Percentiles rank a stretch among this genome's conserved stretches.
These are phyloP conservation scores for Corynespora cassiicola DNA, from an alignment of 2,329 filamentous ascomycete genomes.

Conservation along the genomic window DNA sequence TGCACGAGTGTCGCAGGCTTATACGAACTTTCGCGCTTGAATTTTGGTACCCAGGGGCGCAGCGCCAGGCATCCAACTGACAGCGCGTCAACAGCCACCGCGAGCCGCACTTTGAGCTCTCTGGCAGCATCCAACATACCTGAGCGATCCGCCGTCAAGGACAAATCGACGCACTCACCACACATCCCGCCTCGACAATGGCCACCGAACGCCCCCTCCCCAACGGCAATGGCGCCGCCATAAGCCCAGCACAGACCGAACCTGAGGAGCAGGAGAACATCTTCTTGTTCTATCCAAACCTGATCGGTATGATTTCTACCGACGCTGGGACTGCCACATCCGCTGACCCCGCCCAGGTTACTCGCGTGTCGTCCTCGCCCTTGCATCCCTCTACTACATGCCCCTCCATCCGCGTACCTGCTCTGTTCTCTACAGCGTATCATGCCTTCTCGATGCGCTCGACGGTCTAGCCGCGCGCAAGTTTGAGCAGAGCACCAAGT, in stretches of 20 bases:
- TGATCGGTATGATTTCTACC: constrained; percentile 52
- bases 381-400: constrained; percentile 98
- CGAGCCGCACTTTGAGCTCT: too few relatives aligned
- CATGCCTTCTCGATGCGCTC: constrained; percentile 92
- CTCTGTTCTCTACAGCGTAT: constrained; percentile 88
- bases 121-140: neutral
- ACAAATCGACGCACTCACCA: neutral
- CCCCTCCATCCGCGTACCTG: constrained; percentile 96
- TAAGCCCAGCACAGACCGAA: constrained; percentile 18
- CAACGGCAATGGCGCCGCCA: constrained; percentile 37
- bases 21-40: constrained; percentile 2
- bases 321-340: neutral
- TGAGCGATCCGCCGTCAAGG: neutral
- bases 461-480: constrained; percentile 90
- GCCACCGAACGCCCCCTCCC: constrained; percentile 24
- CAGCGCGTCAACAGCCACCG: constrained; percentile 3
- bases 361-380: constrained; percentile 64
- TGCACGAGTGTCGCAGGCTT: constrained; percentile 5
- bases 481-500: constrained; percentile 90
- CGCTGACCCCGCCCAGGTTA: constrained; percentile 49
- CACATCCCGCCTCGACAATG: constrained; percentile 24
- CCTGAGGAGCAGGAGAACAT: constrained; percentile 58
- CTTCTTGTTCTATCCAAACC: constrained; percentile 60
- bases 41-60: constrained; percentile 4
- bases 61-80: neutral